A percentile compares a stretch with the other conserved stretches of the same genome.
Conservation (phyloP, 208 protist genomes). For the Crithidia bombi region DNA sequence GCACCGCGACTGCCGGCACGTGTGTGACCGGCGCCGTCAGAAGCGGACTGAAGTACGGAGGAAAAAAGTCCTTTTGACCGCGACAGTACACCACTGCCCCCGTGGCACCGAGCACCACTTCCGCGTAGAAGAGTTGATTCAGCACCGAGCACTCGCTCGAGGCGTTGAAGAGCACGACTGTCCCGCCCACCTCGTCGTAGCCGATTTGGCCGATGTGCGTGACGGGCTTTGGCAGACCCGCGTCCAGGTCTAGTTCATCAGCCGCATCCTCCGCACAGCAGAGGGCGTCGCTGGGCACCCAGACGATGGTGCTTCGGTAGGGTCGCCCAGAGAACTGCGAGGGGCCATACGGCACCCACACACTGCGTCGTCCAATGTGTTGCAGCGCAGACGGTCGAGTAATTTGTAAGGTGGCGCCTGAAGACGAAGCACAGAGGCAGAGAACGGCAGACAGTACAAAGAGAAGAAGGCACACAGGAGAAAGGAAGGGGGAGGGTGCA, state of each 20-base stretch:
- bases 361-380: neutral
- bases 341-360: constrained; percentile 5
- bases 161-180: neutral
- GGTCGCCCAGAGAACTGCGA: neutral
- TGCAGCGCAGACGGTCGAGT: neutral
- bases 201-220: neutral
- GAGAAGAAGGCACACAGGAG: no score
- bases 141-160: neutral
- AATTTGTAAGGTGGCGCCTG: neutral
- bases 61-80: neutral
- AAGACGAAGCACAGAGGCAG: neutral
- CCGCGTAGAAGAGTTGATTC: constrained; percentile 9
- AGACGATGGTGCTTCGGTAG: neutral
- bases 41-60: neutral
- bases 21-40: constrained; percentile 12
- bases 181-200: neutral
- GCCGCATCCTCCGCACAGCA: neutral
- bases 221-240: neutral
- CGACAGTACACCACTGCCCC: neutral
- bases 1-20: constrained; percentile 2
- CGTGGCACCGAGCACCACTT: neutral
- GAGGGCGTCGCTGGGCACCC: neutral
- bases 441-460: neutral
- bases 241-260: neutral
- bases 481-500: no score